Base-by-base conservation (phyloP, 1,284 basidiomycete species). In the Sparassis latifolia region DNA sequence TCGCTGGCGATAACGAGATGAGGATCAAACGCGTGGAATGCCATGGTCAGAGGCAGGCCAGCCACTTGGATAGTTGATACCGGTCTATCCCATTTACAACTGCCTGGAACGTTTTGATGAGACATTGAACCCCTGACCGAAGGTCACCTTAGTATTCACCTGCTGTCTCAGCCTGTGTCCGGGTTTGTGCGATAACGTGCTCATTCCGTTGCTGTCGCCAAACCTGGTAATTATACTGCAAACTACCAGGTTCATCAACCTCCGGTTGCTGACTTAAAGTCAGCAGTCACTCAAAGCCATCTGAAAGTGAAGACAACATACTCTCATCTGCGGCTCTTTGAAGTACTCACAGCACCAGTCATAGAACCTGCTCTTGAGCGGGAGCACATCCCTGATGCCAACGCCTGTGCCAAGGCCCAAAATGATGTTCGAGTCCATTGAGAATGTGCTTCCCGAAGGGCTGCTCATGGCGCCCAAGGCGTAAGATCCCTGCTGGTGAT, bases 261-360 rank as follows among this genome's bases (percentile, higher is more conserved):
- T 99, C 96, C 20, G 91, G 84, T 78, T 94, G 88, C 90, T 93
- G 44, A 53, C 45, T 7, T 37, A 37, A 12, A 12, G 35, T 37
- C 35, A 37, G 35, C 6, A 37, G 12, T 20, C 20, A 37, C 35
- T 37, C 12, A 6, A 37, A 6, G 35, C 7, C 35, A 7, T 12
- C 35, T 6, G 12, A 37, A 37, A 47, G 43, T 27, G 37, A 27
- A 47, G 41, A 37, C 12, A 5, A 71, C 84, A 60, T 61, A 93
- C 91, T 73, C 92, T 86, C 94, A 97, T 97, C 69, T 97, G 96
- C 3, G 96, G 94, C 68, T 98, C 95, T 55, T 91, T 94, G 74
- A 97, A 99, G 67, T 98, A 98, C 65, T 98, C 95, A 62, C 86
- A 84, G 54, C 92, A 94, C 92, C 93, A 98, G 63, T 97, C 94